Evolutionary conservation across 768 basidiomycete species (phyloP), one percentile per base, ranked within the genome.

Genomic region (Tulasnella sp.): DNA sequence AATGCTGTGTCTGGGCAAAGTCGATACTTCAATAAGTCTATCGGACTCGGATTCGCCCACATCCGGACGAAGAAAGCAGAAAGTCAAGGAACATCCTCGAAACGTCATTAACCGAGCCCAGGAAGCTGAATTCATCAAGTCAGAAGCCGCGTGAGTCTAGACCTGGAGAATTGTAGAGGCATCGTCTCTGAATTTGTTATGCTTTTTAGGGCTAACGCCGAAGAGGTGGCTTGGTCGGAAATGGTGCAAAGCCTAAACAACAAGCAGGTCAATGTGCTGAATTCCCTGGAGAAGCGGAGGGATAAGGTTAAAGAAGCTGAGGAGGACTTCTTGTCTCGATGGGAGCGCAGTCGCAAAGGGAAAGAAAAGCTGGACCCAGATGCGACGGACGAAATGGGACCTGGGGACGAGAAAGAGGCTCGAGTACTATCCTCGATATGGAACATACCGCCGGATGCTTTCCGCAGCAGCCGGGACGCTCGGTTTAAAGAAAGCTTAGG

Each of bases 1-100:
- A 62, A 63, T 63, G 52, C 37, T 72, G 32, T 72, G 71, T 37
- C 62, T 72, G 62, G 71, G 71, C 32, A 72, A 72, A 62, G 71
- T 72, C 1, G 62, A 63, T 39, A 72, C 71, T 4, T 64, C 62
- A 6, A 3, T 72, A n/a, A 36, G 41, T 32, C 37, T 41, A 32
- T 29, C 62, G 35, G 71, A 72, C 22, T 36, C 35, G 32, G 67
- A 69, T 19, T 29, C 67, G 16, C 14, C 59, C 17, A 41, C 35
- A n/a, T 37, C 62, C 22, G 69, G 44, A 19, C 47, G n/a, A n/a
- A 11, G 40, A n/a, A 34, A 41, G 62, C 64, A 65, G 62, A 66
- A 34, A 36, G 32, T 72, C 8, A 72, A 65, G 71, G 62, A 72
- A 40, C 71, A 72, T 35, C 71, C 71, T 12, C 36, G 71, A 39